Evolutionary conservation across 2,329 filamentous ascomycete species (phyloP).

Genomic region (Ascomycota sp.): DNA sequence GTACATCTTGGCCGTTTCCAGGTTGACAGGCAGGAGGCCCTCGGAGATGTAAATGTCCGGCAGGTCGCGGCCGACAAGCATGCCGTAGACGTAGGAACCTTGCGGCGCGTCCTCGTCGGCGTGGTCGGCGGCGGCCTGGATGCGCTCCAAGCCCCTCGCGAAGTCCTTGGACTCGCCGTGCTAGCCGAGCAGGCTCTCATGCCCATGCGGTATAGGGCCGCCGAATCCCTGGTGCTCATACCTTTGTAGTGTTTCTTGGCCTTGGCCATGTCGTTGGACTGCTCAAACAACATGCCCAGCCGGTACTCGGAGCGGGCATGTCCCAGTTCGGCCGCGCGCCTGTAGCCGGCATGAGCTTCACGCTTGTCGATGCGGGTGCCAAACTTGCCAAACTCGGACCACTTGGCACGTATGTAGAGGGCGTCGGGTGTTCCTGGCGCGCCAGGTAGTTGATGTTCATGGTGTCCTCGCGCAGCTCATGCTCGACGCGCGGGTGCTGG

Average conservation of each 20-base stretch:
- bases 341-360: slow-evolving; percentile 78
- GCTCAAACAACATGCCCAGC: slow-evolving; percentile 96
- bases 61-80: slow-evolving; percentile 78
- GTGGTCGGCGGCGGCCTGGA: slow-evolving; percentile 61
- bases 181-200: slow-evolving; percentile 93
- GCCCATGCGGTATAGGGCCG: slow-evolving; percentile 66
- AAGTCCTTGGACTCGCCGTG: slow-evolving; percentile 77
- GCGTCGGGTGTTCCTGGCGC: slow-evolving; percentile 86
- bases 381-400: slow-evolving; percentile 96
- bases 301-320: slow-evolving; percentile 84
- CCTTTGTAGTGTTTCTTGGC: slow-evolving; percentile 74
- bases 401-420: slow-evolving; percentile 85
- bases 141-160: slow-evolving; percentile 56
- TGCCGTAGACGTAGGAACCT: slow-evolving; percentile 85
- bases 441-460: slow-evolving; percentile 82
- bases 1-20: slow-evolving; percentile 58
- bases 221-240: slow-evolving; percentile 64
- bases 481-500: slow-evolving; percentile 62
- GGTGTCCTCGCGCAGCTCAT: slow-evolving; percentile 71
- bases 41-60: slow-evolving; percentile 75
- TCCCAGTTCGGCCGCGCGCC: slow-evolving; percentile 64
- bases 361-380: slow-evolving; percentile 80
- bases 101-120: slow-evolving; percentile 95
- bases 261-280: slow-evolving; percentile 78
- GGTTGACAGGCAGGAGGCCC: slow-evolving; percentile 46